Percentiles rank a stretch among this genome's conserved stretches.
Conservation (phyloP, 441 rosid species). For the Adansonia gregorii region DNA sequence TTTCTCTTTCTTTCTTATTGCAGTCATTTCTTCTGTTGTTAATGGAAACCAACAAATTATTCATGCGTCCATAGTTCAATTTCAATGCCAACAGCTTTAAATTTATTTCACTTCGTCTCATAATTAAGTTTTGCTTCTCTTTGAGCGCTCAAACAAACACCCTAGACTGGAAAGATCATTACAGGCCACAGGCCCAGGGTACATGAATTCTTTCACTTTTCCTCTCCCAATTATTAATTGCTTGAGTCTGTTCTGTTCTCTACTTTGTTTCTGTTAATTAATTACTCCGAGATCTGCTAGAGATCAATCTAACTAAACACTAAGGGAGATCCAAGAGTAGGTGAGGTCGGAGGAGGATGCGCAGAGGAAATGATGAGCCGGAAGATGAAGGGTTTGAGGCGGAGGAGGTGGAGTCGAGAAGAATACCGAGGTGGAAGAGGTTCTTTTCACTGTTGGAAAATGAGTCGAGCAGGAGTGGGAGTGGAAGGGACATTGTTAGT, state of each 20-base stretch:
- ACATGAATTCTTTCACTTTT: neutral
- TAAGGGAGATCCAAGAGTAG: neutral
- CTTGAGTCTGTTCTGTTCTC: neutral
- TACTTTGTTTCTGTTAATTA: neutral
- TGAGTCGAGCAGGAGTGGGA: neutral
- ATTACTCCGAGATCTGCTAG: neutral
- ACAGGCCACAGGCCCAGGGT: neutral
- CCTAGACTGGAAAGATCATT: neutral
- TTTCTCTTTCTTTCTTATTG: neutral
- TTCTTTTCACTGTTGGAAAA: slow-evolving; percentile 3
- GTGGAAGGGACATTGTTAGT: neutral
- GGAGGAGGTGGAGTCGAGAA: neutral
- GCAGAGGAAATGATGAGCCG: neutral
- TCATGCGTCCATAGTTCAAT: neutral
- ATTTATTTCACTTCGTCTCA: neutral
- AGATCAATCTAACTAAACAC: no score
- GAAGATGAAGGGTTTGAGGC: slow-evolving; percentile 21
- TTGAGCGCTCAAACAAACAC: neutral
- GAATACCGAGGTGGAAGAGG: slow-evolving; percentile 22
- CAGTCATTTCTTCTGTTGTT: neutral
- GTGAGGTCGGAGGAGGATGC: neutral
- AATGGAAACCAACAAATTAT: neutral
- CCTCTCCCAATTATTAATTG: neutral
- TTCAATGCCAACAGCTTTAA: neutral
- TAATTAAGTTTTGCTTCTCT: neutral